Percentiles rank a stretch among this genome's conserved stretches.
Evolutionary conservation across 208 protist genomes (phyloP).

Genomic region (Trypanosoma lewisi): DNA sequence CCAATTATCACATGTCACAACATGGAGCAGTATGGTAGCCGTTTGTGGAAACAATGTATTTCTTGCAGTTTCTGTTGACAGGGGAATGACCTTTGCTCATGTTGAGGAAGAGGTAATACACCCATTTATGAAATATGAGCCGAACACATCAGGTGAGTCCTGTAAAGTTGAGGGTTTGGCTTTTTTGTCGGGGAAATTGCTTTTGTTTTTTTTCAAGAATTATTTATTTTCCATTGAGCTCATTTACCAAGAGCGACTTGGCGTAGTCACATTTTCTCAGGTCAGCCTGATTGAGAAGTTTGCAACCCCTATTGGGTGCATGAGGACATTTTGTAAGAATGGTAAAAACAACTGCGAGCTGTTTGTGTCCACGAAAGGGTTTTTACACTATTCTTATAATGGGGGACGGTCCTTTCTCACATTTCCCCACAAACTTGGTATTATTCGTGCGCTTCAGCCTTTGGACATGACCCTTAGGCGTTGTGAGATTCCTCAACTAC

Average conservation of each 20-base stretch:
- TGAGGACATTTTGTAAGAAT: conserved; percentile 18
- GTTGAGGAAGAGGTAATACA: conserved; percentile 21
- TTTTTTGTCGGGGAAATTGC: conserved; percentile 24
- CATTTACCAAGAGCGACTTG: not conserved
- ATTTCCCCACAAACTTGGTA: conserved; percentile 62
- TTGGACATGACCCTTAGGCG: conserved; percentile 19
- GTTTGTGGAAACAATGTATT: conserved; percentile 44
- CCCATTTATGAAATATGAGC: conserved; percentile 5
- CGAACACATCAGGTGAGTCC: not conserved
- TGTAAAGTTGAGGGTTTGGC: conserved; percentile 14
- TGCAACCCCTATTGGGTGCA: conserved; percentile 14
- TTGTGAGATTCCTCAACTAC: conserved; percentile 20
- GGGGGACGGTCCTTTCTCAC: conserved; percentile 42
- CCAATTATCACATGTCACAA: conserved; percentile 20
- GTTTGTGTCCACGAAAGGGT: conserved; percentile 42
- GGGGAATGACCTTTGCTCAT: conserved; percentile 48
- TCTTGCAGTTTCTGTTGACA: conserved; percentile 65
- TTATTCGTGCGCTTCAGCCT: conserved; percentile 42
- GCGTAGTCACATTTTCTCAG: conserved; percentile 8
- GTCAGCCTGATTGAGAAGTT: conserved; percentile 17
- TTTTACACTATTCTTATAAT: conserved; percentile 66
- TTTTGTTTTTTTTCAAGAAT: conserved; percentile 23
- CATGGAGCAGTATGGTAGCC: conserved; percentile 44
- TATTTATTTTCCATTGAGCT: conserved; percentile 18
- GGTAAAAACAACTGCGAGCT: conserved; percentile 23